Conservation (phyloP, 352 stramenopile genomes). For the Phytophthora cactorum region DNA sequence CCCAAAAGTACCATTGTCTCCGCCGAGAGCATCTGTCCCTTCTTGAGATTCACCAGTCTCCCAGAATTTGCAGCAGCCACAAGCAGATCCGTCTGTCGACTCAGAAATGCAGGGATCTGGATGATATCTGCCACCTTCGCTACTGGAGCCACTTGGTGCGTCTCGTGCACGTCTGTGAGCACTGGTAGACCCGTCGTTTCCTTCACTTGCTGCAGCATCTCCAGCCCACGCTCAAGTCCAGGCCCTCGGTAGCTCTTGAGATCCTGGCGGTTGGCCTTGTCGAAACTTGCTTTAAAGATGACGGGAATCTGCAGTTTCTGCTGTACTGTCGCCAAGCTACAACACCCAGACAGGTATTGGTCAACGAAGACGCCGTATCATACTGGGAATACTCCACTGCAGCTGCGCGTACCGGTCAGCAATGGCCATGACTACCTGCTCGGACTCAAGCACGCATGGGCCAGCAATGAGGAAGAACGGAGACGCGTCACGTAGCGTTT, state of each 20-base stretch:
- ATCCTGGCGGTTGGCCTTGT: conserved; percentile 91
- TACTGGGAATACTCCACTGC: not conserved
- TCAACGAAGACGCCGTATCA: not conserved
- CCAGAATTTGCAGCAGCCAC: conserved; percentile 78
- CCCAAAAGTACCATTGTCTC: conserved; percentile 72
- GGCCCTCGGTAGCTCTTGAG: conserved; percentile 80
- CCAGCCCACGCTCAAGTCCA: conserved; percentile 70
- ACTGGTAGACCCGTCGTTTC: conserved; percentile 72
- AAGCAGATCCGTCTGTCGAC: conserved; percentile 89
- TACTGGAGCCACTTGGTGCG: conserved; percentile 72
- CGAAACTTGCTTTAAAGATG: conserved; percentile 91
- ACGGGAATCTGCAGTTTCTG: conserved; percentile 71
- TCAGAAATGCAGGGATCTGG: conserved; percentile 90
- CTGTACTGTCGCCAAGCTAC: conserved; percentile 64
- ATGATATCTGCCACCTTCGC: conserved; percentile 81
- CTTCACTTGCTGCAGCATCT: conserved; percentile 80
- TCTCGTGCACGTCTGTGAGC: conserved; percentile 90
- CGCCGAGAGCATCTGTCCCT: conserved; percentile 87
- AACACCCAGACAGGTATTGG: not conserved
- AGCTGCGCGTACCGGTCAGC: conserved; percentile 52
- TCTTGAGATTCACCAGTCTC: conserved; percentile 89
- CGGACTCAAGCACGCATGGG: conserved; percentile 82
- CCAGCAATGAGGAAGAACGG: conserved; percentile 90
- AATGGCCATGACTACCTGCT: conserved; percentile 71
- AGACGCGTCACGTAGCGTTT: conserved; percentile 56